A percentile compares a stretch with the other conserved stretches of the same genome.
Conservation (phyloP, 2,329 filamentous ascomycete genomes). For the Thielaviopsis punctulata region DNA sequence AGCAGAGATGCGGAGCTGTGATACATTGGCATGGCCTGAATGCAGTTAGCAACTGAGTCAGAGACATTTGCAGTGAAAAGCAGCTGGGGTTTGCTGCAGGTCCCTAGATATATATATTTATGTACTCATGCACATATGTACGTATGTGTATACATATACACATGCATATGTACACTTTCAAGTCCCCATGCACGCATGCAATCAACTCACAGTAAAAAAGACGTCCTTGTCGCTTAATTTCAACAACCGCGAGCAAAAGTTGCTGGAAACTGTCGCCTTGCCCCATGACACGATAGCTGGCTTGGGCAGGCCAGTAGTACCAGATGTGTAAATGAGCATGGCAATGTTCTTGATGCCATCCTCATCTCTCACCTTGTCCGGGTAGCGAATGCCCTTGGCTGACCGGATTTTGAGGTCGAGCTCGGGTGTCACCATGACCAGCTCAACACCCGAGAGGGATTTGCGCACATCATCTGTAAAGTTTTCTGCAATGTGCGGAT, state of each 20-base stretch:
- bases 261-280: conserved; percentile 39
- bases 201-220: conserved; percentile 49
- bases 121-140: not conserved
- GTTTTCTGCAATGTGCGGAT: conserved; percentile 28
- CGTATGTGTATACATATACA: too few relatives aligned
- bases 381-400: conserved; percentile 35
- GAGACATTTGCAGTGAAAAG: not conserved
- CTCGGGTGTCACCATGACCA: conserved; percentile 44
- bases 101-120: not conserved
- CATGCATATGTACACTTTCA: too few relatives aligned
- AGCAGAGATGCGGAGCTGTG: conserved; percentile 64
- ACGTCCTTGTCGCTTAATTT: conserved; percentile 44
- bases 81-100: not conserved
- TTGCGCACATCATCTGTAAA: conserved; percentile 39
- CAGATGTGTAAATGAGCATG: conserved; percentile 68
- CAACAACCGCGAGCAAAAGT: conserved; percentile 38
- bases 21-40: conserved; percentile 71
- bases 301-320: conserved; percentile 73
- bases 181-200: not conserved
- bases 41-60: conserved; percentile 5
- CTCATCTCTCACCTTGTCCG: conserved; percentile 38
- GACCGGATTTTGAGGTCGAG: conserved; percentile 36
- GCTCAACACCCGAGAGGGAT: conserved; percentile 32
- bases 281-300: conserved; percentile 59
- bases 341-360: conserved; percentile 39